A percentile compares a stretch with the other conserved stretches of the same genome.
Evolutionary conservation across 2,329 filamentous ascomycete species (phyloP).

Genomic region (Ascochyta lentis): DNA sequence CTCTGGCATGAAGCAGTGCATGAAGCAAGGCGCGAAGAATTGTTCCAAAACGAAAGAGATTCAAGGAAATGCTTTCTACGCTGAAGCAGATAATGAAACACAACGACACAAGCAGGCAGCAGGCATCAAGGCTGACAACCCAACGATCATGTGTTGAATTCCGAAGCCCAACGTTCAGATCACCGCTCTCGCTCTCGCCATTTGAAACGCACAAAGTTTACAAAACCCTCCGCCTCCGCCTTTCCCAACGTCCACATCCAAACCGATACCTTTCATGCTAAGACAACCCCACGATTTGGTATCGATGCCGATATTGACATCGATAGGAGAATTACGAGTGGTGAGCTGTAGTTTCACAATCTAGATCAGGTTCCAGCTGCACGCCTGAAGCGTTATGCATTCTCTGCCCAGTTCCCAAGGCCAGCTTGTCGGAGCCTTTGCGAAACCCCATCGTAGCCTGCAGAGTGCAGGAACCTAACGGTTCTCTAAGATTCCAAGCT

Average conservation of each 20-base stretch:
- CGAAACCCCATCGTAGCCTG: conserved; percentile 2
- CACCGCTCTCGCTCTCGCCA: background rate
- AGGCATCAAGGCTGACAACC: background rate
- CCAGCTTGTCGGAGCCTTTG: conserved; percentile 2
- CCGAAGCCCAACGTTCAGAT: background rate
- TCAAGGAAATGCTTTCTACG: background rate
- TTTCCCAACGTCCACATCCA: background rate
- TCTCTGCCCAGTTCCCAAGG: background rate
- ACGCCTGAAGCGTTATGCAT: background rate
- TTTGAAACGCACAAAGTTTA: conserved; percentile 4
- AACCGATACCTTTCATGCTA: background rate
- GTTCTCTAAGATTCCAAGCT: background rate
- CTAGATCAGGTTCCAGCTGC: background rate
- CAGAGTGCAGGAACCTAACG: conserved; percentile 4
- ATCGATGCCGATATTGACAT: background rate
- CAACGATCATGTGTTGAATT: background rate
- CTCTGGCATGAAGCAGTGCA: background rate
- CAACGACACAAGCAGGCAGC: background rate
- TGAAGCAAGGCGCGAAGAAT: background rate
- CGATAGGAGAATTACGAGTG: background rate
- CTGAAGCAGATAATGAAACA: background rate
- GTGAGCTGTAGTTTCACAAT: background rate
- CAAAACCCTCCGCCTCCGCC: background rate
- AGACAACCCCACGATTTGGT: background rate
- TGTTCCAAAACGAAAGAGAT: background rate